Conservation (phyloP, 768 basidiomycete species). For the Tremella mesenterica region DNA sequence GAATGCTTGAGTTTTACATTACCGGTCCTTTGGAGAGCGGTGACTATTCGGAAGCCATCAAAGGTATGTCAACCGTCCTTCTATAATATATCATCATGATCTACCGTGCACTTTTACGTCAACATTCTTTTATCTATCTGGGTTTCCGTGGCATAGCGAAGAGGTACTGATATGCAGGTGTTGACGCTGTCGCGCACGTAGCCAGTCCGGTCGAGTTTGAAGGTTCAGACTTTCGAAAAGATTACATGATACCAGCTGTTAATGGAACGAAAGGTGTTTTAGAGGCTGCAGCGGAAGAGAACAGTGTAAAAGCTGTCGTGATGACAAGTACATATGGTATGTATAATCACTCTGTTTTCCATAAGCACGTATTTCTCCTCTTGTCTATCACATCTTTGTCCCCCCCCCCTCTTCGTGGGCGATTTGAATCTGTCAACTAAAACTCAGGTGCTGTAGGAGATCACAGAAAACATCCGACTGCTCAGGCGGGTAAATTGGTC, state of each 20-base stretch:
- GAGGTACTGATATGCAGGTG: too few relatives aligned
- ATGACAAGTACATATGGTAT: conserved; percentile 17
- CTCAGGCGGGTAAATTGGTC: conserved; percentile 19
- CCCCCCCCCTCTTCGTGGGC: too few relatives aligned
- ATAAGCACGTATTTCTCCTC: too few relatives aligned
- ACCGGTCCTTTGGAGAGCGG: conserved; percentile 25
- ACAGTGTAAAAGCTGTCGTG: conserved; percentile 14
- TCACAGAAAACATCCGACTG: conserved; percentile 8
- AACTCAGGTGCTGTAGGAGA: conserved; percentile 16
- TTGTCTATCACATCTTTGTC: too few relatives aligned
- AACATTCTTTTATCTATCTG: too few relatives aligned
- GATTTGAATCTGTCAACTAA: neutral
- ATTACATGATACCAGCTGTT: conserved; percentile 21
- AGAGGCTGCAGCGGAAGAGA: neutral
- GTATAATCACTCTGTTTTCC: neutral
- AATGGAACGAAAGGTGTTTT: conserved; percentile 7
- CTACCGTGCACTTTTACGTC: too few relatives aligned
- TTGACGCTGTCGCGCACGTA: conserved; percentile 22
- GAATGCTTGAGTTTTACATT: conserved; percentile 18
- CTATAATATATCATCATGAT: too few relatives aligned
- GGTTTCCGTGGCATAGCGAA: too few relatives aligned
- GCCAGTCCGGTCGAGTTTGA: conserved; percentile 28
- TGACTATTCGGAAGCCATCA: conserved; percentile 24
- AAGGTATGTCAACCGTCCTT: too few relatives aligned
- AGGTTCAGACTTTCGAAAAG: conserved; percentile 17